Conservation (phyloP, 208 protist species). For the Trypanosoma vivax region DNA sequence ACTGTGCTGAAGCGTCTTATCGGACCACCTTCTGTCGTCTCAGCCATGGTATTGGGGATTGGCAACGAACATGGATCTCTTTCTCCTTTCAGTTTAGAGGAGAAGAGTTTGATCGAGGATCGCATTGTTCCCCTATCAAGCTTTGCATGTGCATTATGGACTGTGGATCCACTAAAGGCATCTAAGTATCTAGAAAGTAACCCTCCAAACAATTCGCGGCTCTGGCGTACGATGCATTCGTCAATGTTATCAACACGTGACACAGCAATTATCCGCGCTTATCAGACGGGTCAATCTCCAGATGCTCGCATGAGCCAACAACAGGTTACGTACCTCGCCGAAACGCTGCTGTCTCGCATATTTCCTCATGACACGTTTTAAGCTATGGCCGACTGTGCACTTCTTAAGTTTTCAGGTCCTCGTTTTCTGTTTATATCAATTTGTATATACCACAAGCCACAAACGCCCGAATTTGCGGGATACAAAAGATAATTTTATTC, state of each 20-base stretch:
- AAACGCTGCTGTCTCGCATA: conserved; percentile 60
- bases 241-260: conserved; percentile 82
- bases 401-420: no score
- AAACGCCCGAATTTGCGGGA: no score
- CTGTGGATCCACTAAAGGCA: conserved; percentile 34
- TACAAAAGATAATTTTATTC: no score
- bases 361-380: no score
- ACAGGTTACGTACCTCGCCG: conserved; percentile 63
- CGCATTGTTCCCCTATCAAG: conserved; percentile 40
- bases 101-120: conserved; percentile 14
- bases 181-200: conserved; percentile 31
- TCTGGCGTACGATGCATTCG: conserved; percentile 79
- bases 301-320: conserved; percentile 58
- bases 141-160: conserved; percentile 68
- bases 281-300: conserved; percentile 33
- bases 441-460: no score
- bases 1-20: conserved; percentile 21
- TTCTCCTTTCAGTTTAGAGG: conserved; percentile 25
- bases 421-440: no score
- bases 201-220: conserved; percentile 35
- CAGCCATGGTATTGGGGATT: conserved; percentile 38
- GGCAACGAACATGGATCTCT: conserved; percentile 23
- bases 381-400: no score
- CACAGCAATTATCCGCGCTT: conserved; percentile 45
- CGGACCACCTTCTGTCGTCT: not conserved